A percentile compares a stretch with the other conserved stretches of the same genome.
These are phyloP conservation scores for Phytophthora sp. DNA, from an alignment of 352 stramenopile species.

Conservation along the genomic window DNA sequence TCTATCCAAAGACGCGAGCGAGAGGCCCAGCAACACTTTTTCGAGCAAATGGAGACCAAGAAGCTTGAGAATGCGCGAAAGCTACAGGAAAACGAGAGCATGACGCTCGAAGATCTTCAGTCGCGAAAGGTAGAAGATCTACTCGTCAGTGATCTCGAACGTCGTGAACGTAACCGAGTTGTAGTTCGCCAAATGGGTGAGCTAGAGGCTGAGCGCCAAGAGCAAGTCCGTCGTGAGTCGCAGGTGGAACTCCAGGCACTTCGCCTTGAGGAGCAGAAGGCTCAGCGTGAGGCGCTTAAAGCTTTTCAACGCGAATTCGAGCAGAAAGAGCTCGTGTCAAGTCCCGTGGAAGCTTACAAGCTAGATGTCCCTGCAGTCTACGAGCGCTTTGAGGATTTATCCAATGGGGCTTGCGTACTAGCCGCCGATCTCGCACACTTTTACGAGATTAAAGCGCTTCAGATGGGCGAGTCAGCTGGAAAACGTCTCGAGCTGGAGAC, in stretches of 20 bases:
- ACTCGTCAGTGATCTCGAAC: conserved; percentile 36
- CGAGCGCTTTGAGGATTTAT: conserved; percentile 45
- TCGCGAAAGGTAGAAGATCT: conserved; percentile 58
- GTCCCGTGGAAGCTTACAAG: conserved; percentile 58
- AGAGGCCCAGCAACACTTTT: conserved; percentile 56
- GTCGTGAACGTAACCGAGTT: conserved; percentile 40
- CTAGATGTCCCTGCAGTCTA: conserved; percentile 52
- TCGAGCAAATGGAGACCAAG: conserved; percentile 65
- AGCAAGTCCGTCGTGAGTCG: conserved; percentile 46
- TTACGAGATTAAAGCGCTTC: conserved; percentile 59
- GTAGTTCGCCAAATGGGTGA: conserved; percentile 53
- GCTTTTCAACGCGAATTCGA: conserved; percentile 67
- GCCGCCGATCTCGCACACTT: conserved; percentile 61
- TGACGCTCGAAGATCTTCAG: conserved; percentile 61
- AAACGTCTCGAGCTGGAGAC: conserved; percentile 46
- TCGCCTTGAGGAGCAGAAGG: conserved; percentile 51
- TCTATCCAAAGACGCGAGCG: conserved; percentile 55
- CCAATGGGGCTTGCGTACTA: conserved; percentile 43
- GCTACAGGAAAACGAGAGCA: conserved; percentile 54
- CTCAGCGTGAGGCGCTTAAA: conserved; percentile 64
- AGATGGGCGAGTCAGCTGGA: conserved; percentile 52
- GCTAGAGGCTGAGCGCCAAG: conserved; percentile 54
- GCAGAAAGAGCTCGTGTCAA: conserved; percentile 65
- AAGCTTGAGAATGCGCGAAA: conserved; percentile 45
- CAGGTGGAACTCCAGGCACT: conserved; percentile 59